Base-by-base conservation (phyloP, 345 rosid genomes). In the Eucalyptus sp. region DNA sequence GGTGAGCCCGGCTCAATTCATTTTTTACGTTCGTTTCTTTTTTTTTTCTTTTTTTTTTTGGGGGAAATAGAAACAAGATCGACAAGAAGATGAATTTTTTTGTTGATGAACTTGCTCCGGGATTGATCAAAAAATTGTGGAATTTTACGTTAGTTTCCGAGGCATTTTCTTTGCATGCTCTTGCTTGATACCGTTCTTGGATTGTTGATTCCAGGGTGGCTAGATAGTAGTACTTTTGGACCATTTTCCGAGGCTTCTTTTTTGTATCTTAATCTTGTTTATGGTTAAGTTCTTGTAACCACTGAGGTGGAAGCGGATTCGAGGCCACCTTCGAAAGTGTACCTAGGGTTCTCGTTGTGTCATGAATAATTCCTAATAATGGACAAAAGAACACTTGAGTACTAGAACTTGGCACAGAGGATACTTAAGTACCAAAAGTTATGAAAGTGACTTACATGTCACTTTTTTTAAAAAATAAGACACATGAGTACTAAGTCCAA, bases 341-440 rank as follows among this genome's bases (percentile, higher is more conserved):
- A 58, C 64, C 64, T 58, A 24, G 2, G 3, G n/a, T 58, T 58
- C 64, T 58, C n/a, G 1, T 22, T 10, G 64, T 58, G 6, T 58
- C 64, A 5, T 12, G 3, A 10, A 24, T 58, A 25, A 25, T 58
- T 58, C 52, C 52, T 50, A 50, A 15, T 14, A 50, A 13, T 3
- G 1, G 0, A 50, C 17, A 50, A 50, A 50, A 50, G 7, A 50
- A 5, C 0, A 1, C 7, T 0, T 50, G 3, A 50, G 18, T 14
- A 50, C 1, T 1, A 50, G 3, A 50, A 5, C 0, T 5, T 50
- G 5, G 6, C 2, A 50, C 2, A 7, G 0, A 41, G 0, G 12
- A 5, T 2, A 4, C 2, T 50, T 50, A 50, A 14, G 2, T 50
- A 50, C 2, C 51, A 14, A 50, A 50, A 50, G 51, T 50, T 50